phyloP scores from a whole-genome alignment of 176 grass and related monocot genomes.

The Microstegium vimineum region DNA sequence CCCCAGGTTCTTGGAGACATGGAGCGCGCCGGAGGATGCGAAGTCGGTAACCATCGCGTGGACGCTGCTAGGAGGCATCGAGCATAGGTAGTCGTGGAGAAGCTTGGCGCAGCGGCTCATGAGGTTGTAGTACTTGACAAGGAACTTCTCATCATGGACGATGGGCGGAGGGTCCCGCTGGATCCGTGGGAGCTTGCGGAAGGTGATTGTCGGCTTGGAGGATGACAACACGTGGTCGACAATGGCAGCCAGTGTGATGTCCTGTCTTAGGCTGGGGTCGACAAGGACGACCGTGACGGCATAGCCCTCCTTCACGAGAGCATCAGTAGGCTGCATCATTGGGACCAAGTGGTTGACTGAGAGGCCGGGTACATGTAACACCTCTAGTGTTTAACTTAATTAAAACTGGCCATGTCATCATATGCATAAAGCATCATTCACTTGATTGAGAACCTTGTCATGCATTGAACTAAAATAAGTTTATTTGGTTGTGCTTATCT shows the following conservation, averaged over 20 bases:
- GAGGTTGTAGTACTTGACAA: not conserved
- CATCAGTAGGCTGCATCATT: slow-evolving; percentile 41
- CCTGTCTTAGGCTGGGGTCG: not conserved
- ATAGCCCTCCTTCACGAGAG: slow-evolving; percentile 9
- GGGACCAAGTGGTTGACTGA: slow-evolving; percentile 31
- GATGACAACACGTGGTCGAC: no score
- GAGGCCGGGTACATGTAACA: no score
- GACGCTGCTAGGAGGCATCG: not conserved
- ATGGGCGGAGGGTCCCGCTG: not conserved
- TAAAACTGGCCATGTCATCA: no score
- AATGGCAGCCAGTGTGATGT: not conserved
- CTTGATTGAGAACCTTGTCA: no score
- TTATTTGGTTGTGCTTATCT: no score
- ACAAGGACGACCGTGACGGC: slow-evolving; percentile 29
- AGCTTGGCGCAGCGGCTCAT: slow-evolving; percentile 8
- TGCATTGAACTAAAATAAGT: no score
- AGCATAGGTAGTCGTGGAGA: slow-evolving; percentile 28
- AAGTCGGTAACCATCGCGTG: slow-evolving; percentile 34
- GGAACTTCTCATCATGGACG: not conserved
- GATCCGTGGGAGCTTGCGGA: slow-evolving; percentile 15
- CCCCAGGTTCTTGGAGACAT: no score
- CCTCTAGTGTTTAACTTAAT: no score
- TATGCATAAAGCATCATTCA: no score
- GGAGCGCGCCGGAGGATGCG: no score
- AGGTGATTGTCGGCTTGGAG: slow-evolving; percentile 20